These are phyloP conservation scores for Calonectria pteridis DNA, from an alignment of 2,329 filamentous ascomycete genomes.

Conservation along the genomic window DNA sequence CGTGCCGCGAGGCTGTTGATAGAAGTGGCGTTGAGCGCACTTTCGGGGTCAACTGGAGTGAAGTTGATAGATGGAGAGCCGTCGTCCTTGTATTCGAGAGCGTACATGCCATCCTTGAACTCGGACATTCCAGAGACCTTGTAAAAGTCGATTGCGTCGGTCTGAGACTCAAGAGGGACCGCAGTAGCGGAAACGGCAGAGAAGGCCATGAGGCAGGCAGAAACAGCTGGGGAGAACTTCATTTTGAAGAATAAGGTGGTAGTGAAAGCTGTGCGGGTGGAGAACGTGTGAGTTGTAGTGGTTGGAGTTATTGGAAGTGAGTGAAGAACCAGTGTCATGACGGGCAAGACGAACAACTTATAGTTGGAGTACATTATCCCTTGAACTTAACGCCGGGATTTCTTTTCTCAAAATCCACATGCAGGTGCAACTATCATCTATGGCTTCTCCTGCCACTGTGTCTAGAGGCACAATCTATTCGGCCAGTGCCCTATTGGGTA, in stretches of 20 bases:
- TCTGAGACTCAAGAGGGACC: background rate
- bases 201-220: background rate
- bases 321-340: background rate
- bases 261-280: background rate
- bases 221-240: background rate
- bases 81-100: background rate
- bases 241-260: background rate
- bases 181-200: background rate
- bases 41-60: background rate
- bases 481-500: background rate
- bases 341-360: background rate
- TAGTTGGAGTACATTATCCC: background rate
- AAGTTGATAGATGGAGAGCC: background rate
- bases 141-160: background rate
- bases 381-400: background rate
- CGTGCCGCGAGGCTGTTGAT: background rate
- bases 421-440: background rate
- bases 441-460: background rate
- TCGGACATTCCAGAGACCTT: background rate
- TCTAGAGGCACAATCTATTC: background rate
- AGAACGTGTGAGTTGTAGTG: background rate
- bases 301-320: background rate
- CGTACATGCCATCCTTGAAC: background rate
- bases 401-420: background rate
- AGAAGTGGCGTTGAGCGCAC: background rate